phyloP scores from a whole-genome alignment of 441 rosid species.

The Jatropha multifida region DNA sequence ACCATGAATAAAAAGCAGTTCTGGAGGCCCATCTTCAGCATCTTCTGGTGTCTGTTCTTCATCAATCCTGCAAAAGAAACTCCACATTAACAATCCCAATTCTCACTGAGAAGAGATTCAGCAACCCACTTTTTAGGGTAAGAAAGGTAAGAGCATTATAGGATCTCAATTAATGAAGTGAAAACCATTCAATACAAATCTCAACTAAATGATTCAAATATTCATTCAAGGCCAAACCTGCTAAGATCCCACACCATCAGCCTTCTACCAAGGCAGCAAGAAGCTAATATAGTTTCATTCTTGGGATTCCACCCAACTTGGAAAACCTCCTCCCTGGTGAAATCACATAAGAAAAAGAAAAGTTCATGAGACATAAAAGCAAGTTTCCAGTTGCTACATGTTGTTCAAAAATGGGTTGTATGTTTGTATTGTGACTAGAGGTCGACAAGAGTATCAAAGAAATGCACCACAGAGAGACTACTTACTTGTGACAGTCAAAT shows the following conservation, averaged over 20 bases:
- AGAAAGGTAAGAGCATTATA: background rate
- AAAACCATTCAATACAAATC: background rate
- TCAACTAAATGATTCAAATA: background rate
- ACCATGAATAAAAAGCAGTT: constrained; percentile 93
- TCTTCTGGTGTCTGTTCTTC: constrained; percentile 93
- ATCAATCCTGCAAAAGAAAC: constrained; percentile 64
- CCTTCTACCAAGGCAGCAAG: constrained; percentile 95
- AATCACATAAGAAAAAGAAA: constrained; percentile 22
- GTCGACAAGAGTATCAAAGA: background rate
- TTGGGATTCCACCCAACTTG: constrained; percentile 97
- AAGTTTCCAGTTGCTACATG: background rate
- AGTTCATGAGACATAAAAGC: background rate
- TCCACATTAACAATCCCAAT: constrained; percentile 3
- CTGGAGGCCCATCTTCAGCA: constrained; percentile 98
- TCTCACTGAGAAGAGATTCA: background rate
- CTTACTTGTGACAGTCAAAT: constrained; percentile 92
- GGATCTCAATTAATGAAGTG: background rate
- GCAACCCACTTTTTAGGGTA: background rate
- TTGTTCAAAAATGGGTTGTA: no score
- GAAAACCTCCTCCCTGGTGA: constrained; percentile 87
- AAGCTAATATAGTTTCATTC: constrained; percentile 91
- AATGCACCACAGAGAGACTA: background rate
- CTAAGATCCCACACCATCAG: constrained; percentile 99
- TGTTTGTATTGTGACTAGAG: background rate
- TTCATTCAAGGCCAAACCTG: constrained; percentile 51